Evolutionary conservation across 2,329 filamentous ascomycete genomes (phyloP).

Genomic region (Fusarium zealandicum): DNA sequence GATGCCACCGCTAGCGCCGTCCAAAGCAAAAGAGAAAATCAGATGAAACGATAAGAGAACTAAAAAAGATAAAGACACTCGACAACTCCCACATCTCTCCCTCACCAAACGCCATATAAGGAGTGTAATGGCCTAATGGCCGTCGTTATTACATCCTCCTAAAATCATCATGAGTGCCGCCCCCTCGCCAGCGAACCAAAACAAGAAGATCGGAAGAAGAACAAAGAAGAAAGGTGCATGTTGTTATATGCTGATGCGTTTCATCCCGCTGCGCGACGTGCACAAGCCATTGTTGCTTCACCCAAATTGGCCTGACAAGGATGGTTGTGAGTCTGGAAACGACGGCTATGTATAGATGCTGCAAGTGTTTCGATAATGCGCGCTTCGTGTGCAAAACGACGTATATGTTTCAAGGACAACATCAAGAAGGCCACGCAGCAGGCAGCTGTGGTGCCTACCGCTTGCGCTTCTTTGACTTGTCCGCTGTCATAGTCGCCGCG

Average conservation of each 20-base stretch:
- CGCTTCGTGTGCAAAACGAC: conserved; percentile 22
- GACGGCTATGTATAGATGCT: conserved; percentile 13
- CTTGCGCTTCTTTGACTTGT: conserved; percentile 70
- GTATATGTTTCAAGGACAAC: conserved; percentile 19
- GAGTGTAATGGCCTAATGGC: conserved; percentile 49
- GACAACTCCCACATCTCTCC: conserved; percentile 42
- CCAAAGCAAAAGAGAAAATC: conserved; percentile 20
- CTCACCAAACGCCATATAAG: conserved; percentile 46
- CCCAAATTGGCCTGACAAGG: conserved; percentile 12
- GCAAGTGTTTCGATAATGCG: conserved; percentile 15
- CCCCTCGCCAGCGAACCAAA: conserved; percentile 33
- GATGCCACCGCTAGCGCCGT: conserved; percentile 1
- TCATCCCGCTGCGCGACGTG: conserved; percentile 15
- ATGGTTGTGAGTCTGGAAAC: conserved; percentile 17
- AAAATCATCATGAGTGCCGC: conserved; percentile 41
- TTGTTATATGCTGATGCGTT: conserved; percentile 8
- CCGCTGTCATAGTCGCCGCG: conserved; percentile 46
- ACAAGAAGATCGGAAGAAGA: conserved; percentile 24
- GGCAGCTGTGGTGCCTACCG: conserved; percentile 49
- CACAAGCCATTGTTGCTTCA: conserved; percentile 20
- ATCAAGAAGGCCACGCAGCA: conserved; percentile 5
- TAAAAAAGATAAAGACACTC: conserved; percentile 35
- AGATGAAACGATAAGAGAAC: conserved; percentile 17
- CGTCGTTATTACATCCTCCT: conserved; percentile 51
- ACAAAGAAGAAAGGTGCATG: conserved; percentile 13